Evolutionary conservation across 306 rosid species (phyloP), one percentile per base, ranked within the genome.

Genomic region (Cicer bijugum): DNA sequence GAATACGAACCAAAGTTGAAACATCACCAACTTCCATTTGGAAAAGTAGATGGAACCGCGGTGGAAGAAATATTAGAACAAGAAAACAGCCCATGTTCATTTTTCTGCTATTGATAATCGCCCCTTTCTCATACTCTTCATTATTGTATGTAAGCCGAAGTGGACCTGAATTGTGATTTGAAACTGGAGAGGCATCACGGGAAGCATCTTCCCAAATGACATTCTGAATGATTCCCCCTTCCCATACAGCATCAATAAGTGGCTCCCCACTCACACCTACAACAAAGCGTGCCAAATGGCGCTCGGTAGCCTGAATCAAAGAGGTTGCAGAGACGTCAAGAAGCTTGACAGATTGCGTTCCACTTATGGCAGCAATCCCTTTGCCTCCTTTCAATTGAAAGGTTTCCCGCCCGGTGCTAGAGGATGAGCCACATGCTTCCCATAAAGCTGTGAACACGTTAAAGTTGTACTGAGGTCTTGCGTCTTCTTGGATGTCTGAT

Each of bases 21-120:
- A 79, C 77, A 78, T 94, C 92, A 6, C 87, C 86, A 23, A 94
- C 98, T 83, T 91, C 98, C 96, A 91, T 87, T 76, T 89, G 91
- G 81, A 94, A 87, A 85, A 94, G 98, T 61, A 94, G 96, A 90
- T 94, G 98, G 77, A 88, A 91, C 85, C 95, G 83, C 0, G 98
- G 98, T 28, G 98, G 98, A 83, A 94, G 97, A 86, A 89, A 90
- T 83, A 94, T 89, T 75, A 94, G 84, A 71, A 94, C 67, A 44
- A 67, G 90, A 59, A 91, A 85, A 84, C 83, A 76, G 20, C 97
- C 97, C 86, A 91, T 63, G 72, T 82, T 84, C 83, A 86, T 82
- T 83, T 84, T 90, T 56, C 84, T 71, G 39, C 78, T 79, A 71
- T 43, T 75, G 74, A 84, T 67, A 45, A 28, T 12, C 52, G 65